These are phyloP conservation scores for Pulveroboletus ravenelii DNA, from an alignment of 768 basidiomycete genomes.

Conservation along the genomic window DNA sequence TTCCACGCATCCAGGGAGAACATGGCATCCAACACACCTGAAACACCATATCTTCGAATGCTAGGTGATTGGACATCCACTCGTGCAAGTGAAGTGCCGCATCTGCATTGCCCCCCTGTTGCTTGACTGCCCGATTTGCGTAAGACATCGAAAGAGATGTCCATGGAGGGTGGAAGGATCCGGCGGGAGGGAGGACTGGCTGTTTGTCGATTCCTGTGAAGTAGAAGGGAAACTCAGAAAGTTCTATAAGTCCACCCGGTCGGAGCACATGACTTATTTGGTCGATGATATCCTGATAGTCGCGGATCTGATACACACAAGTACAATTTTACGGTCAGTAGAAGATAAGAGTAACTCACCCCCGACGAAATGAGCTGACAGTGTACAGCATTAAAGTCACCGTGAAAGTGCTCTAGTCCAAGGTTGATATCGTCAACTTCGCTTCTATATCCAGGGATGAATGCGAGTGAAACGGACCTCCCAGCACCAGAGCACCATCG, in stretches of 20 bases:
- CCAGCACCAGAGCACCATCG: too few species aligned
- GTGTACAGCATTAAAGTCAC: constrained; percentile 73
- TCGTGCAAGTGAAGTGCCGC: constrained; percentile 52
- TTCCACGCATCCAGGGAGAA: constrained; percentile 42
- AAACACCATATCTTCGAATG: constrained; percentile 56
- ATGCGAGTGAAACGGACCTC: too few species aligned
- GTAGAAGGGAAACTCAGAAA: constrained; percentile 67
- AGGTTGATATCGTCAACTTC: constrained; percentile 85
- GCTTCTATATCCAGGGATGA: constrained; percentile 46
- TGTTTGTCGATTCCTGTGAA: constrained; percentile 51
- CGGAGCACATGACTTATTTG: constrained; percentile 64
- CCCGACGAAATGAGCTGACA: constrained; percentile 68
- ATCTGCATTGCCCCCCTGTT: constrained; percentile 57
- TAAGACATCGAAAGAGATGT: constrained; percentile 59
- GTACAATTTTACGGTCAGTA: constrained; percentile 13
- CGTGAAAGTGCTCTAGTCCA: constrained; percentile 77
- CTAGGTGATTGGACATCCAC: constrained; percentile 52
- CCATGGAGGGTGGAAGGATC: constrained; percentile 50
- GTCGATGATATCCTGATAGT: constrained; percentile 60
- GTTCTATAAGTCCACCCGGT: constrained; percentile 62
- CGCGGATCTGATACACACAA: constrained; percentile 49
- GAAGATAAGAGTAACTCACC: constrained; percentile 40
- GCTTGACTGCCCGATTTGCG: constrained; percentile 46
- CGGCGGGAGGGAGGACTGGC: constrained; percentile 39
- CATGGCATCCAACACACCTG: constrained; percentile 61